These are phyloP conservation scores for Lantana camara DNA, from an alignment of 257 asterid species.

Conservation along the genomic window DNA sequence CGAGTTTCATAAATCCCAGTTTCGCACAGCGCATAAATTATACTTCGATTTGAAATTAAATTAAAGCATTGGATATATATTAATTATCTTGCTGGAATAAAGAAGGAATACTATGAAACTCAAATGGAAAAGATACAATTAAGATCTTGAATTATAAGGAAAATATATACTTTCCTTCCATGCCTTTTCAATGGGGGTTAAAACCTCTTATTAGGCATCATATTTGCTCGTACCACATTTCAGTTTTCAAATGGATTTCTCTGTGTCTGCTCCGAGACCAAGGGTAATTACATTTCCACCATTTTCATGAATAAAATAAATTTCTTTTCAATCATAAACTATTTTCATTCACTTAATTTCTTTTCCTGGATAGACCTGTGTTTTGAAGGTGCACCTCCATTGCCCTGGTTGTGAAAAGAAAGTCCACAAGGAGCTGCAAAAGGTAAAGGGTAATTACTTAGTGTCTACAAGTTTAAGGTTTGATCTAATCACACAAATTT, in stretches of 20 bases:
- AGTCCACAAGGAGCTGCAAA: slow-evolving; percentile 11
- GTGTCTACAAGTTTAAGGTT: too few species aligned
- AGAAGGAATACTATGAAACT: background rate
- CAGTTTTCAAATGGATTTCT: slow-evolving; percentile 12
- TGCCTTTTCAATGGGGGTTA: background rate
- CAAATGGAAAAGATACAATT: background rate
- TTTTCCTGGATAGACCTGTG: slow-evolving; percentile 8
- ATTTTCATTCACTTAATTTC: background rate
- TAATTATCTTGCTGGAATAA: too few species aligned
- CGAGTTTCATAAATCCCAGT: background rate
- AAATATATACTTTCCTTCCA: background rate
- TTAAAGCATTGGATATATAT: too few species aligned
- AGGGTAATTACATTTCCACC: background rate
- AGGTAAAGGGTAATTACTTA: slow-evolving; percentile 8
- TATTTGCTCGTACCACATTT: background rate
- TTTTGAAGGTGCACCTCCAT: slow-evolving; percentile 20
- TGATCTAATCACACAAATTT: too few species aligned
- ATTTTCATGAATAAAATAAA: background rate
- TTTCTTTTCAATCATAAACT: background rate
- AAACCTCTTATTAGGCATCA: background rate
- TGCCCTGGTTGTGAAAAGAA: slow-evolving; percentile 21
- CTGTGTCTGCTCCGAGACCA: background rate
- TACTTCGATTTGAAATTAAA: too few species aligned
- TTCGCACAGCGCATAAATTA: too few species aligned
- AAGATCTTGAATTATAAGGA: background rate